Evolutionary conservation across 2,329 filamentous ascomycete species (phyloP).

Genomic region (Teratosphaeria zuluensis): DNA sequence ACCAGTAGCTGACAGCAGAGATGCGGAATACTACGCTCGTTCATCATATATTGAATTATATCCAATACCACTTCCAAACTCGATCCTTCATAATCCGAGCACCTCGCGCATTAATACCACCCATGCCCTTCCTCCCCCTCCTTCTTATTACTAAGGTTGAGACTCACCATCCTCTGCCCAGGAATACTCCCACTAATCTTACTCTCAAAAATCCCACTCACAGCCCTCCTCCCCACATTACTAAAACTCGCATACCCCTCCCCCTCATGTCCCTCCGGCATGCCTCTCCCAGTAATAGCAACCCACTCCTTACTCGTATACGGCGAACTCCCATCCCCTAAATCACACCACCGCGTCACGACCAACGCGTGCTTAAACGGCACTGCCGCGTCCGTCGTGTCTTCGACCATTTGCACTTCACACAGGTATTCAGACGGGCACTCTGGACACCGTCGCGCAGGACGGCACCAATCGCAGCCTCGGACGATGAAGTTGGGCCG

Average conservation of each 20-base stretch:
- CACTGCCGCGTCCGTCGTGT: constrained; percentile 32
- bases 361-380: constrained; percentile 52
- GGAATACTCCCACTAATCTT: constrained; percentile 45
- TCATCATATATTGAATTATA: background rate
- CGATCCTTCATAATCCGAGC: background rate
- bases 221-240: constrained; percentile 43
- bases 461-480: constrained; percentile 46
- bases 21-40: too few species aligned
- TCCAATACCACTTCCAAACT: background rate
- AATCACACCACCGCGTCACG: constrained; percentile 52
- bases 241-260: constrained; percentile 44
- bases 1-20: too few species aligned
- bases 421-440: constrained; percentile 55
- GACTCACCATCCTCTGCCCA: constrained; percentile 46
- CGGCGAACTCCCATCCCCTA: constrained; percentile 46
- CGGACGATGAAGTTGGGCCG: constrained; percentile 38
- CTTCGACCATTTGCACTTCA: constrained; percentile 51
- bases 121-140: constrained; percentile 45
- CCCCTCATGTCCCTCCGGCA: constrained; percentile 7
- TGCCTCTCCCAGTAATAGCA: constrained; percentile 40
- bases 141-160: constrained; percentile 49
- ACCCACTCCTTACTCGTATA: constrained; percentile 43
- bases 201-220: constrained; percentile 51
- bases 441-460: constrained; percentile 51
- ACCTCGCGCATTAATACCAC: constrained; percentile 43